Conservation (phyloP, 83 land plant genomes). For the Picea mariana region DNA sequence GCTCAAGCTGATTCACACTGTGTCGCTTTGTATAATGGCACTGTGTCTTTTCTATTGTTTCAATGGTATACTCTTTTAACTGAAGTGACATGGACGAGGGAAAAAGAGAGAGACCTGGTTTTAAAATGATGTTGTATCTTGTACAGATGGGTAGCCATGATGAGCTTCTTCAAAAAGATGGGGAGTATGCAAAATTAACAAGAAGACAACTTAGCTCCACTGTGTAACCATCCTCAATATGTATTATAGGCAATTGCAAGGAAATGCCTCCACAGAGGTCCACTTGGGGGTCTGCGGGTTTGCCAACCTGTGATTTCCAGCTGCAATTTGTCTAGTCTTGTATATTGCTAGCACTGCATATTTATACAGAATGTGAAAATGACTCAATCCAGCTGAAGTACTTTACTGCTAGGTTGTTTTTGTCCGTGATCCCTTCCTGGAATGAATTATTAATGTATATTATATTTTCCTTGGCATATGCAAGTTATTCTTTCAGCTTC, state of each 20-base stretch:
- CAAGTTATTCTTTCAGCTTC: neutral
- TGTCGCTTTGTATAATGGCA: neutral
- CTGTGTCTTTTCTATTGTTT: neutral
- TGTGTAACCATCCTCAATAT: constrained; percentile 20
- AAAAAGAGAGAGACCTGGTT: neutral
- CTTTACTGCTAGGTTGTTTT: neutral
- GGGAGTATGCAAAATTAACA: constrained; percentile 57
- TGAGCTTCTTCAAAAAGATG: constrained; percentile 49
- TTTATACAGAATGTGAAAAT: neutral
- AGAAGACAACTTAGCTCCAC: constrained; percentile 50
- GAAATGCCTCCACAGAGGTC: neutral
- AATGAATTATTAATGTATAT: neutral
- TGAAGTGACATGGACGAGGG: neutral
- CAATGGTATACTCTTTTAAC: neutral
- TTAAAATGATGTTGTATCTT: neutral
- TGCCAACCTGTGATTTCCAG: neutral
- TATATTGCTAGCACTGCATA: neutral
- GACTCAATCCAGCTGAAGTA: neutral
- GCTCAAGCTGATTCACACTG: neutral
- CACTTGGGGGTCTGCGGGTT: neutral
- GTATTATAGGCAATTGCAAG: neutral
- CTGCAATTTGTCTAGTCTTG: neutral
- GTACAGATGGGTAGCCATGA: constrained; percentile 59
- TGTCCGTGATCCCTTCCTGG: neutral
- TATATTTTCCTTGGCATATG: neutral